These are phyloP conservation scores for Penstemon davidsonii DNA, from an alignment of 257 asterid species.

Conservation along the genomic window DNA sequence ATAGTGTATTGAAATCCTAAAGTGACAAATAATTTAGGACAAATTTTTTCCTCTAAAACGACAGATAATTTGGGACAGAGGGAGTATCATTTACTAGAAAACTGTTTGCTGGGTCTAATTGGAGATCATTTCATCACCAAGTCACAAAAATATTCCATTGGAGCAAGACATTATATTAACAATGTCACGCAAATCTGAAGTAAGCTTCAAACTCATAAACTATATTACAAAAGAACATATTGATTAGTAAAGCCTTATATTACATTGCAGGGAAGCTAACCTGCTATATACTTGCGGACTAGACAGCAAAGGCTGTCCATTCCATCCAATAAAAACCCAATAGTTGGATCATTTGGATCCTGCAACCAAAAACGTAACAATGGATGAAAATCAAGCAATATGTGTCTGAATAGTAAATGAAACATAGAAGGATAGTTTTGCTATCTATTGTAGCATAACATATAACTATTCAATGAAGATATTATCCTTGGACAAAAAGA, in stretches of 20 bases:
- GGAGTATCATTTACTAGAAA: background rate
- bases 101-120: conserved; percentile 25
- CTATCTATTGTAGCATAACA: conserved; percentile 3
- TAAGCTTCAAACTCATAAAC: conserved; percentile 20
- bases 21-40: too few relatives aligned
- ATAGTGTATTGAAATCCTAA: too few relatives aligned
- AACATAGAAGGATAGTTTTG: conserved; percentile 13
- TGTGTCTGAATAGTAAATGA: conserved; percentile 14
- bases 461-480: conserved; percentile 24
- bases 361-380: conserved; percentile 38
- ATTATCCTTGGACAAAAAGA: conserved; percentile 2
- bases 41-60: too few relatives aligned
- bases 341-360: conserved; percentile 98
- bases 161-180: background rate
- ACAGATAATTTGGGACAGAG: too few relatives aligned
- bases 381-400: conserved; percentile 15
- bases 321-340: conserved; percentile 92
- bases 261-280: conserved; percentile 42
- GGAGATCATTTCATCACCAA: conserved; percentile 7
- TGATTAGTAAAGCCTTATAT: conserved; percentile 8
- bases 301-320: conserved; percentile 94
- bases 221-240: background rate
- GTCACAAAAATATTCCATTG: conserved; percentile 16
- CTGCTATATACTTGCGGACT: conserved; percentile 98
- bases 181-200: conserved; percentile 23